Percentiles rank a stretch among this genome's conserved stretches.
phyloP scores from a whole-genome alignment of 2,329 filamentous ascomycete genomes.

The Xylariaceae sp. region DNA sequence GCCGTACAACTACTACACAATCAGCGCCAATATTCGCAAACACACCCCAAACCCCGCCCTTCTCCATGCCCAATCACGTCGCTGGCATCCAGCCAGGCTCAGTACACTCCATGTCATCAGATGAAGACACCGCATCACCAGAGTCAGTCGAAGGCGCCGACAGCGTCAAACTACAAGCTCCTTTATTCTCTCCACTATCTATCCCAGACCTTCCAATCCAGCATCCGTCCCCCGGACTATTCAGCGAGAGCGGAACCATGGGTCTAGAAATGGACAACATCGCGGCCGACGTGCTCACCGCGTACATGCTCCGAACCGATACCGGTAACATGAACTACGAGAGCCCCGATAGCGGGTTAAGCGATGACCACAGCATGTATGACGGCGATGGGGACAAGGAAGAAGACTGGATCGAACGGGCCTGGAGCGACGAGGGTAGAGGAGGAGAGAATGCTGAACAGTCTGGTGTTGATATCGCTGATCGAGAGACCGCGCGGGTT shows the following conservation, averaged over 20 bases:
- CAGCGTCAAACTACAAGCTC: neutral
- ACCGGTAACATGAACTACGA: constrained; percentile 9
- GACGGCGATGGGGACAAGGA: constrained; percentile 11
- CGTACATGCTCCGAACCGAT: constrained; percentile 27
- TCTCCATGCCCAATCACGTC: constrained; percentile 11
- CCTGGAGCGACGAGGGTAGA: constrained; percentile 31
- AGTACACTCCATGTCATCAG: constrained; percentile 30
- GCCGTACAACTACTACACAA: neutral
- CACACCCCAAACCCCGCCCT: constrained; percentile 1
- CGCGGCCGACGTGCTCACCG: constrained; percentile 31
- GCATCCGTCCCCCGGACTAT: constrained; percentile 10
- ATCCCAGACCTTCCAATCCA: neutral
- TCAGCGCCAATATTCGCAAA: neutral
- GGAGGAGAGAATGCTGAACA: constrained; percentile 8
- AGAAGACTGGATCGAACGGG: constrained; percentile 39
- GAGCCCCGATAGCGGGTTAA: neutral
- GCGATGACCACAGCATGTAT: constrained; percentile 2
- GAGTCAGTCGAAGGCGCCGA: constrained; percentile 15
- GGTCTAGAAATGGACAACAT: constrained; percentile 31
- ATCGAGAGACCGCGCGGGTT: constrained; percentile 38
- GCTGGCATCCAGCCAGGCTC: constrained; percentile 23
- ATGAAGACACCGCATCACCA: constrained; percentile 29
- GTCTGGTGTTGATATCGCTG: constrained; percentile 17
- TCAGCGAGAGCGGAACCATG: constrained; percentile 20
- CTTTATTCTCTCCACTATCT: neutral